Evolutionary conservation across 1,139 yeast genomes (phyloP).

Genomic region (Yamadazyma blattariae): DNA sequence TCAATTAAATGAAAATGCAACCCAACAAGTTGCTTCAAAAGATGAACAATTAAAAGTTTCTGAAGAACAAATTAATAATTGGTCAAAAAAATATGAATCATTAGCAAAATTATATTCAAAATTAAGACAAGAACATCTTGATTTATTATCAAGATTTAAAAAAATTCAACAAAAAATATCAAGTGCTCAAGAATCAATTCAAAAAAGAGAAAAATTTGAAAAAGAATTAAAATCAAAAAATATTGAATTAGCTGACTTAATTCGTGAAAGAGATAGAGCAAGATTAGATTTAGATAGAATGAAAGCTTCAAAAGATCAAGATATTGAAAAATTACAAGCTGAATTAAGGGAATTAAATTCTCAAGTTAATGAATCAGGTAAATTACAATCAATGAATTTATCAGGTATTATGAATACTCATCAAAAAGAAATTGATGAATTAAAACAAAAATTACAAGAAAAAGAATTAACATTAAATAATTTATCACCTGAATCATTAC

Average conservation of each 20-base stretch:
- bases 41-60: conserved; percentile 68
- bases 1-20: conserved; percentile 62
- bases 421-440: conserved; percentile 49
- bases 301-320: conserved; percentile 64
- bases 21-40: conserved; percentile 73
- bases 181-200: conserved; percentile 89
- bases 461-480: conserved; percentile 21
- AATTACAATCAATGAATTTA: conserved; percentile 65
- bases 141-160: conserved; percentile 74
- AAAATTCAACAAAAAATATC: conserved; percentile 86
- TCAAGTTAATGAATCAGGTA: conserved; percentile 61
- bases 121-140: conserved; percentile 87
- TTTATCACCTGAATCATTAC: conserved; percentile 30
- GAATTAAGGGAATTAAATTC: conserved; percentile 63
- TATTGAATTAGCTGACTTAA: conserved; percentile 83
- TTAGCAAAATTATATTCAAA: conserved; percentile 89
- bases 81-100: conserved; percentile 88
- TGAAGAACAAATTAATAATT: conserved; percentile 73
- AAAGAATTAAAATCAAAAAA: conserved; percentile 83
- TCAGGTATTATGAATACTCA: conserved; percentile 62
- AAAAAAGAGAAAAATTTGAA: conserved; percentile 79
- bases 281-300: conserved; percentile 76
- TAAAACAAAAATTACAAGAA: conserved; percentile 36
- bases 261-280: conserved; percentile 87
- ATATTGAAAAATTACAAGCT: conserved; percentile 64